These are phyloP conservation scores for Talaromyces piceae DNA, from an alignment of 2,329 filamentous ascomycete species.

Conservation along the genomic window DNA sequence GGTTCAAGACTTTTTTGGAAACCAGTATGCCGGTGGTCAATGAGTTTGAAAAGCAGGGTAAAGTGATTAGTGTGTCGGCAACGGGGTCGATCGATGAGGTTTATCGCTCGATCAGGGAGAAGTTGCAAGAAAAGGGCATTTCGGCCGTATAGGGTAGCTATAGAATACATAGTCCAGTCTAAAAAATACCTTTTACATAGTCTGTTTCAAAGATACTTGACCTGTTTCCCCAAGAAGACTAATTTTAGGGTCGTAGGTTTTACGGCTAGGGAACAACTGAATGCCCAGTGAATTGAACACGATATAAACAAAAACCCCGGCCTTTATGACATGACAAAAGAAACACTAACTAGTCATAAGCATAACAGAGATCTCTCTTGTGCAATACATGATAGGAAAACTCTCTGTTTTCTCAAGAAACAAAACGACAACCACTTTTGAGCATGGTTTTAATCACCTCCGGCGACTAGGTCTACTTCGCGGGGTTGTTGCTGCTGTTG, in stretches of 20 bases:
- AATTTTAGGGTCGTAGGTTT: no score
- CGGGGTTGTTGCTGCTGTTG: slow-evolving; percentile 24
- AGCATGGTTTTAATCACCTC: slow-evolving; percentile 17
- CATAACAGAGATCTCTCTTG: slow-evolving; percentile 1
- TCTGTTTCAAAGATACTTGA: no score
- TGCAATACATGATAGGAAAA: neutral
- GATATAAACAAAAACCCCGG: neutral
- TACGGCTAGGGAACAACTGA: no score
- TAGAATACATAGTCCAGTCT: slow-evolving; percentile 7
- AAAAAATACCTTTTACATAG: no score
- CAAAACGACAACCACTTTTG: neutral
- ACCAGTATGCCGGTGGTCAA: slow-evolving; percentile 97
- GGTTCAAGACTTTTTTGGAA: slow-evolving; percentile 88
- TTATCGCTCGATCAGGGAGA: slow-evolving; percentile 47
- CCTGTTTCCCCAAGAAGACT: no score
- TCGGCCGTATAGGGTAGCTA: slow-evolving; percentile 12
- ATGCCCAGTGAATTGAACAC: no score
- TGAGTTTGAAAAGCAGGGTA: slow-evolving; percentile 66
- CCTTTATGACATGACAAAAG: slow-evolving; percentile 3
- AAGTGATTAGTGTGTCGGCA: slow-evolving; percentile 74
- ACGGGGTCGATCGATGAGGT: slow-evolving; percentile 60
- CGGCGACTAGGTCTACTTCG: slow-evolving; percentile 31
- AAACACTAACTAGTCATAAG: slow-evolving; percentile 2
- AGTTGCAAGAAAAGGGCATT: slow-evolving; percentile 39
- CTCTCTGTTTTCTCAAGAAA: neutral